Evolutionary conservation across 2,329 filamentous ascomycete genomes (phyloP).

Genomic region (Aspergillus fischeri): DNA sequence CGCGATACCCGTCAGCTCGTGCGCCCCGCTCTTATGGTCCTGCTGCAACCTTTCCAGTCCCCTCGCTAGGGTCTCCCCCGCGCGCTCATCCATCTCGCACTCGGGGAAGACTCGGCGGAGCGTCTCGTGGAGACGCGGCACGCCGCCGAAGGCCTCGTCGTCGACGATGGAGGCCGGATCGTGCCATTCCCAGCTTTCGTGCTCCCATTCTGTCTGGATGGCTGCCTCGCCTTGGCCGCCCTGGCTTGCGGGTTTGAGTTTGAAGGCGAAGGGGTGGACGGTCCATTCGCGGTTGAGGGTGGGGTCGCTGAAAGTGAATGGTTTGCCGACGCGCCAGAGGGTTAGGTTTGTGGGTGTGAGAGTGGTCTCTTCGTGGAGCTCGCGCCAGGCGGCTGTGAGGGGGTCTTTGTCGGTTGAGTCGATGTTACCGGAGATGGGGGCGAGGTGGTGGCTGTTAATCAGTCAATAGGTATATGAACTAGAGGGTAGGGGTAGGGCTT

Average conservation of each 20-base stretch:
- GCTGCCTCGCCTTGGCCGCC: conserved; percentile 37
- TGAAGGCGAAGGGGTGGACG: conserved; percentile 58
- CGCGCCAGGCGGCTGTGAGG: conserved; percentile 57
- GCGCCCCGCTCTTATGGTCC: conserved; percentile 58
- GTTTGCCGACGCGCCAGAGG: conserved; percentile 55
- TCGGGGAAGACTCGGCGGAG: conserved; percentile 59
- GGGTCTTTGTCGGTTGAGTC: conserved; percentile 51
- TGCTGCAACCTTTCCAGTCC: conserved; percentile 50
- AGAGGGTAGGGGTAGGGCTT: background rate
- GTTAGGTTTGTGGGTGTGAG: conserved; percentile 47
- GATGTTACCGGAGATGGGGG: conserved; percentile 60
- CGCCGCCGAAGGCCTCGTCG: conserved; percentile 46
- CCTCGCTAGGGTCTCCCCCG: conserved; percentile 43
- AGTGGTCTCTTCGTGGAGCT: conserved; percentile 60
- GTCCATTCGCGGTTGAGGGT: conserved; percentile 56
- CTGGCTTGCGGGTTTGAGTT: conserved; percentile 35
- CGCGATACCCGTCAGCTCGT: conserved; percentile 54
- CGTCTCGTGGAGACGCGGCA: conserved; percentile 57
- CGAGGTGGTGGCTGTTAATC: conserved; percentile 49
- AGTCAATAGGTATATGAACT: background rate
- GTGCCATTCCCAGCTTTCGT: conserved; percentile 56
- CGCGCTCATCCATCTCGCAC: conserved; percentile 45
- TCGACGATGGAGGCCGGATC: conserved; percentile 50
- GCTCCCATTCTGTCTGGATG: conserved; percentile 60
- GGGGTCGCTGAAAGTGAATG: conserved; percentile 54